Conservation (phyloP, 2,329 filamentous ascomycete genomes). For the Exophiala dermatitidis region DNA sequence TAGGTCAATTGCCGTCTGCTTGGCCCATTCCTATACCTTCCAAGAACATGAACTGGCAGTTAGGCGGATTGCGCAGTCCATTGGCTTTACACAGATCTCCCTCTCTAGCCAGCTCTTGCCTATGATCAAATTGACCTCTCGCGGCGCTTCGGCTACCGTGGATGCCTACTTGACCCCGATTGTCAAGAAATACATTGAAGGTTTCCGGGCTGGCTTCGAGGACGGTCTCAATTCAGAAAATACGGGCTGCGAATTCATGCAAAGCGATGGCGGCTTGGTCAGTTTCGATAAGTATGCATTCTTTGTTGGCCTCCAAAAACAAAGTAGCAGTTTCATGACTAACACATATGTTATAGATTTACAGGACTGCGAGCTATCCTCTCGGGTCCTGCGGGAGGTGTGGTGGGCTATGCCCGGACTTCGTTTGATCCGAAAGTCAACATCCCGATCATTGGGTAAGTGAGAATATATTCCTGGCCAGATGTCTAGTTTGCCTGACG, state of each 20-base stretch:
- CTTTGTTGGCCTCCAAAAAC: too few species aligned
- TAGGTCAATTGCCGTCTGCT: slow-evolving; percentile 7
- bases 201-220: slow-evolving; percentile 58
- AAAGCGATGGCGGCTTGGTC: slow-evolving; percentile 66
- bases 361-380: slow-evolving; percentile 79
- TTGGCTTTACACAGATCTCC: slow-evolving; percentile 69
- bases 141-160: slow-evolving; percentile 68
- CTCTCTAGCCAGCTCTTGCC: slow-evolving; percentile 73
- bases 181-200: slow-evolving; percentile 64
- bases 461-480: not conserved
- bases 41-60: slow-evolving; percentile 71
- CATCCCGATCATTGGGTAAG: slow-evolving; percentile 72
- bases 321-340: slow-evolving; percentile 45
- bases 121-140: slow-evolving; percentile 75
- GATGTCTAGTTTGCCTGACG: too few species aligned
- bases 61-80: slow-evolving; percentile 67
- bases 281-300: slow-evolving; percentile 31
- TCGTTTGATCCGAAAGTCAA: slow-evolving; percentile 70
- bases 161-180: slow-evolving; percentile 75
- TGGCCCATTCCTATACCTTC: slow-evolving; percentile 82
- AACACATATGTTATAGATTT: slow-evolving; percentile 54
- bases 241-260: slow-evolving; percentile 85
- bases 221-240: slow-evolving; percentile 65
- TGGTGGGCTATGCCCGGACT: slow-evolving; percentile 49
- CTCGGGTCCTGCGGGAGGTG: slow-evolving; percentile 85